phyloP scores from a whole-genome alignment of 2,329 filamentous ascomycete genomes.

The Didymella segeticola region DNA sequence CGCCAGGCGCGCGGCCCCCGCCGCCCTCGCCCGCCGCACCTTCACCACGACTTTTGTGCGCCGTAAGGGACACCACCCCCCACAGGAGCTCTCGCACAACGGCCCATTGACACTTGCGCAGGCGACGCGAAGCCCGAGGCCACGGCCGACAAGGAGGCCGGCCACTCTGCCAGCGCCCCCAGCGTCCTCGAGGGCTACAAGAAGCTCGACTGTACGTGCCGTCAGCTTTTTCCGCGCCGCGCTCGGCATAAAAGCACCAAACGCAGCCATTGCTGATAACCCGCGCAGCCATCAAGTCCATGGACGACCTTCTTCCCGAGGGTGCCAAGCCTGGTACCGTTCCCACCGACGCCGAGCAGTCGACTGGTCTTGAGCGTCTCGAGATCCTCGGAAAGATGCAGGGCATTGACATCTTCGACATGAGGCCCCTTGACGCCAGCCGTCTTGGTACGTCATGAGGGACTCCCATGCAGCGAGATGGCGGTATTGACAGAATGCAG shows the following conservation, averaged over 20 bases:
- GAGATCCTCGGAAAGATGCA: slow-evolving; percentile 99
- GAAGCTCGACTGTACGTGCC: slow-evolving; percentile 54
- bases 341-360: slow-evolving; percentile 92
- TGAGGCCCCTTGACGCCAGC: slow-evolving; percentile 92
- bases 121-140: slow-evolving; percentile 43
- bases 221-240: slow-evolving; percentile 13
- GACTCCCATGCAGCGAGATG: too few species aligned
- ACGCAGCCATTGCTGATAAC: slow-evolving; percentile 34
- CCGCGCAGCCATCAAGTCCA: slow-evolving; percentile 79
- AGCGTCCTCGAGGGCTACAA: slow-evolving; percentile 48
- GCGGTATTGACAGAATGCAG: slow-evolving; percentile 54
- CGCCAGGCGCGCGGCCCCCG: slow-evolving; percentile 53
- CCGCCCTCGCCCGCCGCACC: slow-evolving; percentile 52
- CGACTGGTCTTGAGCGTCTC: slow-evolving; percentile 96
- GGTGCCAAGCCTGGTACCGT: slow-evolving; percentile 84
- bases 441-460: slow-evolving; percentile 70
- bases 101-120: slow-evolving; percentile 39
- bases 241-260: neutral
- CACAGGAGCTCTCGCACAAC: slow-evolving; percentile 40
- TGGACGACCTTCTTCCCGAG: slow-evolving; percentile 83
- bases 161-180: slow-evolving; percentile 33
- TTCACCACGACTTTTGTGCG: slow-evolving; percentile 56
- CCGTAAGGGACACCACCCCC: slow-evolving; percentile 54
- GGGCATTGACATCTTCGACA: slow-evolving; percentile 96
- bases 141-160: slow-evolving; percentile 46